phyloP scores from a whole-genome alignment of 352 stramenopile genomes.

The Phytophthora sojae region DNA sequence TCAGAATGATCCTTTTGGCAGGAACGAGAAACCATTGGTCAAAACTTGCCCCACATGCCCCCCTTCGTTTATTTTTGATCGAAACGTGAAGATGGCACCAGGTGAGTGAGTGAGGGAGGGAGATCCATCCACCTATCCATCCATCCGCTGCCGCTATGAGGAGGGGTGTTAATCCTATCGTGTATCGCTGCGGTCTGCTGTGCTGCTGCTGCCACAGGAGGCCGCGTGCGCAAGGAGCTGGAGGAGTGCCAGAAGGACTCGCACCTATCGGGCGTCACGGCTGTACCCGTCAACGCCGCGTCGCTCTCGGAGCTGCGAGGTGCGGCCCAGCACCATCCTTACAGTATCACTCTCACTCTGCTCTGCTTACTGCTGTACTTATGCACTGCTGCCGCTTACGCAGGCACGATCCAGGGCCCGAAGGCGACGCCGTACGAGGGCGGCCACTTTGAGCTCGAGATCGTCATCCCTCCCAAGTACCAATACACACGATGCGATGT shows the following conservation, averaged over 20 bases:
- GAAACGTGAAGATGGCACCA: too few relatives aligned
- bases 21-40: too few relatives aligned
- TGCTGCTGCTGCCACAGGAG: slow-evolving; percentile 32
- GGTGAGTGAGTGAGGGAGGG: too few relatives aligned
- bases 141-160: too few relatives aligned
- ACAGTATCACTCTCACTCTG: not conserved
- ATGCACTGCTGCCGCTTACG: not conserved
- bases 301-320: slow-evolving; percentile 48
- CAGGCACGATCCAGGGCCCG: slow-evolving; percentile 64
- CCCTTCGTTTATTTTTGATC: too few relatives aligned
- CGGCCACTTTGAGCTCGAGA: slow-evolving; percentile 93
- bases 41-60: too few relatives aligned
- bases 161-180: too few relatives aligned
- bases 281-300: slow-evolving; percentile 43
- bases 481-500: not conserved
- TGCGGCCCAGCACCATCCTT: slow-evolving; percentile 10
- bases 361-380: not conserved
- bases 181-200: too few relatives aligned
- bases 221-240: slow-evolving; percentile 88
- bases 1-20: too few relatives aligned
- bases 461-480: slow-evolving; percentile 94
- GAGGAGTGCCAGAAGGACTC: slow-evolving; percentile 89
- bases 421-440: slow-evolving; percentile 89
- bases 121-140: too few relatives aligned
- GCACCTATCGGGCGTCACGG: slow-evolving; percentile 82